phyloP scores from a whole-genome alignment of 768 basidiomycete genomes.

The Gyrodon lividus region DNA sequence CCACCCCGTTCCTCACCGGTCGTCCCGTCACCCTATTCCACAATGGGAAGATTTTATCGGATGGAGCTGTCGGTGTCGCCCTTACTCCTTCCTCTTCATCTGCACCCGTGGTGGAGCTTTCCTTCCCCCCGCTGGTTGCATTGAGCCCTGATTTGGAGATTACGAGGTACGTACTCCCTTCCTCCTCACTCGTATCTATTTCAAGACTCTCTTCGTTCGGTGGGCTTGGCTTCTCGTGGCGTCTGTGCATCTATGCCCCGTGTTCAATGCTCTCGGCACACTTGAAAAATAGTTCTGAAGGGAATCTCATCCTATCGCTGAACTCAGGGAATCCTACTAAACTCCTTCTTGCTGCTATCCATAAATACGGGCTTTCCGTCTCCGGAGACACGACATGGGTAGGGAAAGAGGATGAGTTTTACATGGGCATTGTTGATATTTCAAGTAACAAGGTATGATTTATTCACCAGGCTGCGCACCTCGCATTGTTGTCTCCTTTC shows the following conservation, averaged over 20 bases:
- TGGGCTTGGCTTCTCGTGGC: background rate
- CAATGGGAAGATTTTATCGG: constrained; percentile 51
- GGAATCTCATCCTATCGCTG: constrained; percentile 66
- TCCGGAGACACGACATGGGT: constrained; percentile 14
- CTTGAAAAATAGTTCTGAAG: constrained; percentile 51
- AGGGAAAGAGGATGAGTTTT: constrained; percentile 59
- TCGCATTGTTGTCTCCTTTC: background rate
- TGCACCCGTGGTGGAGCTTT: constrained; percentile 17
- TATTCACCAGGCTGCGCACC: background rate
- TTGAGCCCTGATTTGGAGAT: constrained; percentile 49
- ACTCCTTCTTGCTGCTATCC: constrained; percentile 55
- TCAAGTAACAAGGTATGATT: constrained; percentile 12
- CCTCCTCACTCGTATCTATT: background rate
- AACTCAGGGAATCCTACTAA: constrained; percentile 59
- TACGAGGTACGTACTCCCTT: constrained; percentile 44
- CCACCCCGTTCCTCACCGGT: constrained; percentile 80
- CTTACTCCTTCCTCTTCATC: constrained; percentile 26
- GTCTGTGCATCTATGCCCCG: background rate
- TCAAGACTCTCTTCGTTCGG: background rate
- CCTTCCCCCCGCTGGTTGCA: constrained; percentile 40
- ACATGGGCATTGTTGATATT: constrained; percentile 42
- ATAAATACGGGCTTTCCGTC: constrained; percentile 32
- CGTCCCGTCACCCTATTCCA: constrained; percentile 68
- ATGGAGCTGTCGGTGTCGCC: constrained; percentile 72
- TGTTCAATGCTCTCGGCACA: background rate